A percentile compares a stretch with the other conserved stretches of the same genome.
Evolutionary conservation across 2,329 filamentous ascomycete genomes (phyloP).

Genomic region (Metarhizium album): DNA sequence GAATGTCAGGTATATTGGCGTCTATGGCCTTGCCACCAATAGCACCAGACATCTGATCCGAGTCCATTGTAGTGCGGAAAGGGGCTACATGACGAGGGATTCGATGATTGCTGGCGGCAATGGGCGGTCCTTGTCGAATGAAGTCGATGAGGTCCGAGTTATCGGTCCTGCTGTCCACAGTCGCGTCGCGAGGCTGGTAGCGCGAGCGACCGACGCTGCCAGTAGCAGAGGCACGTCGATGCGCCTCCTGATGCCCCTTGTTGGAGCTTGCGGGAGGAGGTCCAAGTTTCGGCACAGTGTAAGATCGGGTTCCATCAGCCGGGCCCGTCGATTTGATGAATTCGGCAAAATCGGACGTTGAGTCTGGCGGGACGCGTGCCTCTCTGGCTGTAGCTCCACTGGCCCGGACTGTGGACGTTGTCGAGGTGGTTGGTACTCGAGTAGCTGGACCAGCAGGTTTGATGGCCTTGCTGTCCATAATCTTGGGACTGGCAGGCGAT

Average conservation of each 20-base stretch:
- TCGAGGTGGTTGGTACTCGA: slow-evolving; percentile 13
- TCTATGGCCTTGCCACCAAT: slow-evolving; percentile 47
- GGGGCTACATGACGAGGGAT: slow-evolving; percentile 78
- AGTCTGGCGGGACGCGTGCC: slow-evolving; percentile 58
- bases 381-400: slow-evolving; percentile 48
- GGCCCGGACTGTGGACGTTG: slow-evolving; percentile 12
- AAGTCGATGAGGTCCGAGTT: slow-evolving; percentile 92
- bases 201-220: slow-evolving; percentile 35
- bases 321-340: slow-evolving; percentile 84
- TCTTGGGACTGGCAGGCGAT: slow-evolving; percentile 4
- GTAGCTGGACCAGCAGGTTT: slow-evolving; percentile 12
- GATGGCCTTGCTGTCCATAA: slow-evolving; percentile 6
- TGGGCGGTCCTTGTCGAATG: slow-evolving; percentile 75
- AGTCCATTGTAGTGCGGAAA: slow-evolving; percentile 77
- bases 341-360: slow-evolving; percentile 72
- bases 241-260: slow-evolving; percentile 28
- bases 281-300: slow-evolving; percentile 24
- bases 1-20: slow-evolving; percentile 43
- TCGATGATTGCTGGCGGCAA: slow-evolving; percentile 47
- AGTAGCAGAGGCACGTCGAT: slow-evolving; percentile 25
- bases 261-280: slow-evolving; percentile 17
- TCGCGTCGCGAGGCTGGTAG: slow-evolving; percentile 62
- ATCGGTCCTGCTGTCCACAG: slow-evolving; percentile 49
- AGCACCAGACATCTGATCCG: slow-evolving; percentile 56
- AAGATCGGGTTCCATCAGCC: slow-evolving; percentile 29